A percentile compares a stretch with the other conserved stretches of the same genome.
Conservation (phyloP, 2,329 filamentous ascomycete genomes). For the Ophiostoma fasciatum region DNA sequence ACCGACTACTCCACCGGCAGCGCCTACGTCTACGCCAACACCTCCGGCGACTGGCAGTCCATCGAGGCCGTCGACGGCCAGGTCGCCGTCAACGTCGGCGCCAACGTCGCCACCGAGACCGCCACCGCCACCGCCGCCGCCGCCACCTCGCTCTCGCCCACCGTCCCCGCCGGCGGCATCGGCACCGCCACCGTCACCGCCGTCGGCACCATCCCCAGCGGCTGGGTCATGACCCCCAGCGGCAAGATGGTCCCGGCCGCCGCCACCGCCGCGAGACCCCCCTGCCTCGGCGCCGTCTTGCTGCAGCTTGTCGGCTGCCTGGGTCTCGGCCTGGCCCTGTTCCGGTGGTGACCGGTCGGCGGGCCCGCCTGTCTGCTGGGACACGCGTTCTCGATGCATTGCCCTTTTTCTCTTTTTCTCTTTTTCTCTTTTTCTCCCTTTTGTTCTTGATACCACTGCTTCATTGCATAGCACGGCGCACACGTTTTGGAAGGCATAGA, state of each 20-base stretch:
- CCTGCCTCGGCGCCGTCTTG: constrained; percentile 35
- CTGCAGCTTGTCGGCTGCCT: constrained; percentile 29
- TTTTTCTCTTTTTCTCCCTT: no score
- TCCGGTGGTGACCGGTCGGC: constrained; percentile 1
- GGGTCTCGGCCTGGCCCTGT: constrained; percentile 8
- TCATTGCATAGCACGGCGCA: background rate
- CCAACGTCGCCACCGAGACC: constrained; percentile 29
- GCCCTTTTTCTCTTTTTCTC: background rate
- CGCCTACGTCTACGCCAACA: constrained; percentile 69
- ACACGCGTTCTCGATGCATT: background rate
- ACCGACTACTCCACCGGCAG: constrained; percentile 89
- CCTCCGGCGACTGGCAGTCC: constrained; percentile 62
- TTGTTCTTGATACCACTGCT: background rate
- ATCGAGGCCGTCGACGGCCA: constrained; percentile 68
- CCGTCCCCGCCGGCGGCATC: constrained; percentile 57
- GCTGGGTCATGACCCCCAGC: constrained; percentile 65
- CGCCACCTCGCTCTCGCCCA: constrained; percentile 44
- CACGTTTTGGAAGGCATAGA: no score
- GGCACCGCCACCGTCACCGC: constrained; percentile 38
- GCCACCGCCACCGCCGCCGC: constrained; percentile 49
- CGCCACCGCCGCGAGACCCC: no score
- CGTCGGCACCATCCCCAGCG: constrained; percentile 48
- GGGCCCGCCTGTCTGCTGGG: no score
- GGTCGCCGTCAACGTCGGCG: constrained; percentile 53
- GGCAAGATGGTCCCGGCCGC: constrained; percentile 68